Evolutionary conservation across 305 asterid species (phyloP).

Genomic region (Fraxinus paxiana): DNA sequence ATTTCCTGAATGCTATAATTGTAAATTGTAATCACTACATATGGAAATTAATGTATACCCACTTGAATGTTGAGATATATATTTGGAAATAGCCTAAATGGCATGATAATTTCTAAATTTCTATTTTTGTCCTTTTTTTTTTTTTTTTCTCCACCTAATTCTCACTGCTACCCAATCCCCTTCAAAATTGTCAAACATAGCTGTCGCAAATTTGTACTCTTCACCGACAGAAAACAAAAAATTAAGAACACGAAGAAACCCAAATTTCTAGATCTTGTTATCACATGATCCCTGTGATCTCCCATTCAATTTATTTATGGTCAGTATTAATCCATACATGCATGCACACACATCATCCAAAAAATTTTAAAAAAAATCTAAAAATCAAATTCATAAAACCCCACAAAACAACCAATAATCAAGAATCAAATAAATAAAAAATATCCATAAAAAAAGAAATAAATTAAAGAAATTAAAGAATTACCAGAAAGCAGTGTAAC

Average conservation of each 20-base stretch:
- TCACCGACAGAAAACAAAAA: conserved; percentile 33
- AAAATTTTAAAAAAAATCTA: neutral
- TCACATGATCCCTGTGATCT: conserved; percentile 11
- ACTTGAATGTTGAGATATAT: neutral
- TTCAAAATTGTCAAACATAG: conserved; percentile 26
- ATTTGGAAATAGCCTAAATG: neutral
- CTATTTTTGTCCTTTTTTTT: neutral
- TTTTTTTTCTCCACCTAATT: neutral
- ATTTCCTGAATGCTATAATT: neutral
- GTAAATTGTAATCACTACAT: neutral
- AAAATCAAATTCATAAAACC: neutral
- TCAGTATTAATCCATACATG: conserved; percentile 3
- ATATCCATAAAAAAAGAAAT: neutral
- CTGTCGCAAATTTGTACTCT: conserved; percentile 28
- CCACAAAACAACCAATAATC: neutral
- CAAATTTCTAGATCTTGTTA: neutral
- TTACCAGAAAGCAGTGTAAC: conserved; percentile 92
- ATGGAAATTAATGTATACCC: neutral
- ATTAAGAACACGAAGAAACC: neutral
- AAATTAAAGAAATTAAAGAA: conserved; percentile 1
- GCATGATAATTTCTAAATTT: neutral
- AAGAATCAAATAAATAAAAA: neutral
- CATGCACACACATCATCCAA: neutral
- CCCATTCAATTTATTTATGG: neutral
- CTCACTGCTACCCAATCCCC: conserved; percentile 9